A percentile compares a stretch with the other conserved stretches of the same genome.
Evolutionary conservation across 2,329 filamentous ascomycete species (phyloP).

Genomic region (Sporothrix schenckii): DNA sequence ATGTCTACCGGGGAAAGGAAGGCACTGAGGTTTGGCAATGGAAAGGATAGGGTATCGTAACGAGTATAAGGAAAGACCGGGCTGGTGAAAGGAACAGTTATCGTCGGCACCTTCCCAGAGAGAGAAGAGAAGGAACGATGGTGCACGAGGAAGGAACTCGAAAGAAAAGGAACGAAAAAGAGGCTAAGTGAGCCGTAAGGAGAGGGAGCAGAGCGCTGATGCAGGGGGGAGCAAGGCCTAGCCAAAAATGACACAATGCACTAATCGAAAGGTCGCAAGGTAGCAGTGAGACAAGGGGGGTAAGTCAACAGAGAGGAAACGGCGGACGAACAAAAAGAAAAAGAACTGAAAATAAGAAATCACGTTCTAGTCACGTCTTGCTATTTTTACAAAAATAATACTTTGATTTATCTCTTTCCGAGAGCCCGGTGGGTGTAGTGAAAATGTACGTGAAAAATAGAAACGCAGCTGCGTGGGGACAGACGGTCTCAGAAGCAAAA

Average conservation of each 20-base stretch:
- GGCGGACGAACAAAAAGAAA: neutral
- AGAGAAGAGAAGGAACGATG: conserved; percentile 21
- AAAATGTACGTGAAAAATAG: neutral
- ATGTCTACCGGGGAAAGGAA: neutral
- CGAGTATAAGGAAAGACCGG: neutral
- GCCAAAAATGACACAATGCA: conserved; percentile 17
- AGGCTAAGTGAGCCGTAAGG: neutral
- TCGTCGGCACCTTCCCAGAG: conserved; percentile 17
- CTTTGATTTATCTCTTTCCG: conserved; percentile 8
- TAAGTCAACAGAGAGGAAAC: neutral
- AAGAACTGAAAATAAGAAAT: neutral
- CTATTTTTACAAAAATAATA: neutral
- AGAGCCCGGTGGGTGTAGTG: conserved; percentile 1
- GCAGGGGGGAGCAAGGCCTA: conserved; percentile 23
- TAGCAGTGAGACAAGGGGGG: neutral
- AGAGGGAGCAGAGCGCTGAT: conserved; percentile 1
- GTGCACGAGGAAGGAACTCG: conserved; percentile 25
- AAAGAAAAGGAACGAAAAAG: conserved; percentile 34
- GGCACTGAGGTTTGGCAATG: neutral
- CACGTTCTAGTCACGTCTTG: neutral
- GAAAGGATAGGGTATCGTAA: conserved; percentile 5
- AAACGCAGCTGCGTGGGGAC: neutral
- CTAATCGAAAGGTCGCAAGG: neutral
- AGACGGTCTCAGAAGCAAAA: conserved; percentile 1
- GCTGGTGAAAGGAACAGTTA: neutral